Base-by-base conservation (phyloP, 2,329 filamentous ascomycete genomes). In the Paecilomyces dactylethromorphus region DNA sequence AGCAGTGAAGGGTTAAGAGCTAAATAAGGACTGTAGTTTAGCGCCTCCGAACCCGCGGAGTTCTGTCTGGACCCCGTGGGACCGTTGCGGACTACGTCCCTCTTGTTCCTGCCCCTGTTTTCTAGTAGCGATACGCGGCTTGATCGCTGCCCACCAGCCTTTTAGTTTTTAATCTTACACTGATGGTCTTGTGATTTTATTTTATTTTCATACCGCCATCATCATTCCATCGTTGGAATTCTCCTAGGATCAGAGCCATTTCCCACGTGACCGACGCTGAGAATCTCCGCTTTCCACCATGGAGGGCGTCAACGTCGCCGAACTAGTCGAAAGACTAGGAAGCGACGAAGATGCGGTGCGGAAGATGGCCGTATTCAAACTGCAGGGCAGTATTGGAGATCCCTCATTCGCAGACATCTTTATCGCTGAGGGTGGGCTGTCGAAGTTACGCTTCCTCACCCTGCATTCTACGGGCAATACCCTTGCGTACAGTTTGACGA, bases 301-400 rank as follows among this genome's bases (percentile, higher is more conserved):
- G 82, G 82, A 84, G 59, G 80, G 74, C 68, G 74, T 81, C 68
- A 81, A 82, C 68, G 76, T 86, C 61, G 74, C 81, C 54, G 82
- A 85, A 64, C 75, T 87, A 64, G 82, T 87, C 60, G 78, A 81
- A 62, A 80, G 83, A 56, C 76, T 88, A 59, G 79, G 81, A 52
- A 84, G 82, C 65, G 82, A 85, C 58, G 84, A 96, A 77, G 94
- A 99, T 81, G 92, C 91, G 58, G 88, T 91, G 66, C 91, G 92
- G 70, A 99, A 99, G 77, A 97, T 97, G 91, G 94, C 94, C 61
- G 94, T 95, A 61, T 99, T 99, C 84, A 97, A 97, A 79, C 86
- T 99, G 64, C 94, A 99, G 77, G 88, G 85, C 63, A 92, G 91
- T 62, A 96, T 99, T 76, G 93, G 92, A 72, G 94, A 99, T 76